These are phyloP conservation scores for Termitomyces sp. DNA, from an alignment of 768 basidiomycete genomes.

Conservation along the genomic window DNA sequence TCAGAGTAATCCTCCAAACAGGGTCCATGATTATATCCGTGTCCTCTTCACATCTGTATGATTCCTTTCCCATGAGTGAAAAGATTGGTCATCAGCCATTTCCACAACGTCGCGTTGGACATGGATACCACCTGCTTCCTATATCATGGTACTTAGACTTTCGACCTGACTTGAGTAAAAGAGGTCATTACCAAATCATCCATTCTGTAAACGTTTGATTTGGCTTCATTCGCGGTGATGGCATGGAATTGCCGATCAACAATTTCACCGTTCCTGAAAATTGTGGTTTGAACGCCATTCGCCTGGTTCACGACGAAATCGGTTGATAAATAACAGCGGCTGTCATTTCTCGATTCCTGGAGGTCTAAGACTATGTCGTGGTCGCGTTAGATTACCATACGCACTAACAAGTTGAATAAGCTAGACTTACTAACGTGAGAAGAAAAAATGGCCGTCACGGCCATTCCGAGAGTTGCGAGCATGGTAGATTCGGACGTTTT, in stretches of 20 bases:
- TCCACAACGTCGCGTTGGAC: constrained; percentile 13
- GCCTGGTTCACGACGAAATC: constrained; percentile 1
- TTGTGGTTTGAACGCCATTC: constrained; percentile 10
- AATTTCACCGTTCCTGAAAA: constrained; percentile 10
- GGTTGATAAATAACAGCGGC: constrained; percentile 5
- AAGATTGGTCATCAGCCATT: constrained; percentile 12
- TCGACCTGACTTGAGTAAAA: background rate
- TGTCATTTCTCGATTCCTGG: constrained; percentile 4
- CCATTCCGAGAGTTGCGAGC: constrained; percentile 18
- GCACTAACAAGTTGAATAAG: background rate
- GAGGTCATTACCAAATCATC: constrained; percentile 4
- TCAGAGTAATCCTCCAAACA: background rate
- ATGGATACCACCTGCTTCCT: constrained; percentile 10
- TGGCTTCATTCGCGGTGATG: constrained; percentile 5
- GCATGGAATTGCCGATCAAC: constrained; percentile 11
- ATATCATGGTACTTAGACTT: background rate
- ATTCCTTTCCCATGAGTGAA: constrained; percentile 9
- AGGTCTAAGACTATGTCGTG: constrained; percentile 11
- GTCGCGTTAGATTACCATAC: background rate
- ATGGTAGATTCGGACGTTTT: constrained; percentile 14
- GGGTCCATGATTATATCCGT: background rate
- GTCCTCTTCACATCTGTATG: constrained; percentile 2
- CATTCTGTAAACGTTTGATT: constrained; percentile 11
- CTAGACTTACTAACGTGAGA: constrained; percentile 13
- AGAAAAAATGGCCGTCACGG: constrained; percentile 15